A percentile compares a stretch with the other conserved stretches of the same genome.
Evolutionary conservation across 768 basidiomycete genomes (phyloP).

Genomic region (Xerocomellus dryophilus): DNA sequence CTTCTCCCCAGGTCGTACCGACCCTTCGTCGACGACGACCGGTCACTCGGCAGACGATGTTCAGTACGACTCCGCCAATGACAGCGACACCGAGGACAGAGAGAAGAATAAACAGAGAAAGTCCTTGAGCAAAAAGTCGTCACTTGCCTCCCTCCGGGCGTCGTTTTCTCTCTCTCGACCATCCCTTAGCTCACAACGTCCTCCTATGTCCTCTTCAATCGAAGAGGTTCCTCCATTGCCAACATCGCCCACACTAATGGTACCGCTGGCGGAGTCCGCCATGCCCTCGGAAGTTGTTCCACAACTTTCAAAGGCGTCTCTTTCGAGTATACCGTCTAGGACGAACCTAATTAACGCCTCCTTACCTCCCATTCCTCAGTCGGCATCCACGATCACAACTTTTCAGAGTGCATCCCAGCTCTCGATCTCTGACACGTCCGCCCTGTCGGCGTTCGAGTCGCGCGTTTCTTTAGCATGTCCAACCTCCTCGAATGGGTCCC

Average conservation of each 20-base stretch:
- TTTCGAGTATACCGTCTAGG: conserved; percentile 26
- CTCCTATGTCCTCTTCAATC: conserved; percentile 12
- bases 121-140: conserved; percentile 28
- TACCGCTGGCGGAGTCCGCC: background rate
- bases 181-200: conserved; percentile 29
- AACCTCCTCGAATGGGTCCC: conserved; percentile 12
- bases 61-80: conserved; percentile 24
- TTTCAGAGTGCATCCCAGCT: conserved; percentile 22
- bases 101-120: conserved; percentile 17
- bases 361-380: conserved; percentile 30
- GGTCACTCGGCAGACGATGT: background rate
- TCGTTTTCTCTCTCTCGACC: conserved; percentile 32
- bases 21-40: conserved; percentile 12
- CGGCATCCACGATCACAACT: conserved; percentile 26
- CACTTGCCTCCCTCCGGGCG: conserved; percentile 29
- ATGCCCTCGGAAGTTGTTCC: background rate
- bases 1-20: conserved; percentile 29
- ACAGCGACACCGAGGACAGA: conserved; percentile 22
- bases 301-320: conserved; percentile 1
- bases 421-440: conserved; percentile 15
- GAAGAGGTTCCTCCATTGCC: conserved; percentile 31
- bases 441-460: conserved; percentile 19
- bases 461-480: conserved; percentile 13
- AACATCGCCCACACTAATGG: conserved; percentile 20
- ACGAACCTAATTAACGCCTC: conserved; percentile 2